Evolutionary conservation across 2,329 filamentous ascomycete species (phyloP), one percentile per base, ranked within the genome.

Genomic region (Sarocladium kiliense): DNA sequence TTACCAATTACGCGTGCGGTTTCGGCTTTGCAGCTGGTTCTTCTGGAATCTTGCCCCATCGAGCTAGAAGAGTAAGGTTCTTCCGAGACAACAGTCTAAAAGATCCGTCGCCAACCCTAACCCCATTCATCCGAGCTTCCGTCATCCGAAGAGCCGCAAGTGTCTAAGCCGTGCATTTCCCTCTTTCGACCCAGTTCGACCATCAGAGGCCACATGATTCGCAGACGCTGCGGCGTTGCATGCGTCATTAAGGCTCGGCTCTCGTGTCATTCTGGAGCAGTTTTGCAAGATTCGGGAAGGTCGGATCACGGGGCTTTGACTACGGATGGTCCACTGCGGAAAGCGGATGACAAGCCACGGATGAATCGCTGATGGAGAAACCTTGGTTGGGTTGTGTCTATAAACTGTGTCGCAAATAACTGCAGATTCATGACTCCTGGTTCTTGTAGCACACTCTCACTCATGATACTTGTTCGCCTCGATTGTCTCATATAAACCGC

Each of bases 111-210:
- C n/a, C n/a, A n/a, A n/a, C n/a, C n/a, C n/a, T n/a, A n/a, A n/a
- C n/a, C n/a, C n/a, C n/a, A n/a, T n/a, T n/a, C n/a, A 32, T 39
- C 36, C 44, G 68, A 64, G 60, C 44, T 65, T 69, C 68, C 67
- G 62, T 49, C 27, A 49, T 58, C 64, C 66, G 59, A 44, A 49
- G 51, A 44, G 5, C 41, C 41, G 41, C 37, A n/a, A 9, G 7
- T 39, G 9, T n/a, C 16, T 16, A 11, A 10, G 11, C n/a, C 41
- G 18, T 23, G 51, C 3, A 14, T 16, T 56, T 53, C 51, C 50
- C 54, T 42, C 10, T 56, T 56, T 57, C 49, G 51, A 56, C 51
- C 16, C 41, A 18, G 21, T 44, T 23, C 39, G 21, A 12, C 25
- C 14, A 18, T 18, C 11, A 34, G 18, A 11, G 26, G 30, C 27